These are phyloP conservation scores for Dothidotthia symphoricarpi DNA, from an alignment of 2,329 filamentous ascomycete species.

Conservation along the genomic window DNA sequence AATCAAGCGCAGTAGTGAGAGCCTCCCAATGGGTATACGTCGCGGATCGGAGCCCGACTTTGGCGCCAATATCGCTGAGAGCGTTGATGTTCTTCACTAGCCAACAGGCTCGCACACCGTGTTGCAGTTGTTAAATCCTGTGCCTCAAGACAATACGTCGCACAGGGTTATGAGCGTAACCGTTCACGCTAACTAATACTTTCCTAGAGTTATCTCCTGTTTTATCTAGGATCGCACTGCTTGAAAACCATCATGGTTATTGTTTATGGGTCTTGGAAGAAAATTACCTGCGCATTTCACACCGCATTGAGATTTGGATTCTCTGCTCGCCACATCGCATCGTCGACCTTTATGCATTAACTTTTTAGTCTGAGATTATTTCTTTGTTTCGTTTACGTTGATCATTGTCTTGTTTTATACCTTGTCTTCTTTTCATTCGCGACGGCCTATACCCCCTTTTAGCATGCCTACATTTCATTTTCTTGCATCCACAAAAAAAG, in stretches of 20 bases:
- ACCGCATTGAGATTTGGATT: slow-evolving; percentile 8
- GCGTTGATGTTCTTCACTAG: slow-evolving; percentile 31
- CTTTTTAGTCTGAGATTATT: slow-evolving; percentile 15
- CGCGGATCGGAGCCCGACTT: slow-evolving; percentile 39
- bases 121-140: slow-evolving; percentile 10
- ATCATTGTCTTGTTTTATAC: slow-evolving; percentile 12
- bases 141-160: slow-evolving; percentile 7
- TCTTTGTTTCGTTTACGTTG: slow-evolving; percentile 16
- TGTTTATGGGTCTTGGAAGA: slow-evolving; percentile 13
- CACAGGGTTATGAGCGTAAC: slow-evolving; percentile 10
- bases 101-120: slow-evolving; percentile 2
- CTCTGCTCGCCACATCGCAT: slow-evolving; percentile 15
- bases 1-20: slow-evolving; percentile 55
- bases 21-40: slow-evolving; percentile 33
- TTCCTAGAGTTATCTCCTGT: too few species aligned
- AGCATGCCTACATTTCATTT: slow-evolving; percentile 16
- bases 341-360: slow-evolving; percentile 25
- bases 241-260: too few species aligned
- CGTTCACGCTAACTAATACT: slow-evolving; percentile 8
- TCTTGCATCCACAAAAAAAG: slow-evolving; percentile 33
- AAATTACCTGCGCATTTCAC: too few species aligned
- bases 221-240: slow-evolving; percentile 10
- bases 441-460: slow-evolving; percentile 36
- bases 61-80: slow-evolving; percentile 30
- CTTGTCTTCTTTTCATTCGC: slow-evolving; percentile 11